These are phyloP conservation scores for Emergomyces africanus DNA, from an alignment of 2,329 filamentous ascomycete species.

Conservation along the genomic window DNA sequence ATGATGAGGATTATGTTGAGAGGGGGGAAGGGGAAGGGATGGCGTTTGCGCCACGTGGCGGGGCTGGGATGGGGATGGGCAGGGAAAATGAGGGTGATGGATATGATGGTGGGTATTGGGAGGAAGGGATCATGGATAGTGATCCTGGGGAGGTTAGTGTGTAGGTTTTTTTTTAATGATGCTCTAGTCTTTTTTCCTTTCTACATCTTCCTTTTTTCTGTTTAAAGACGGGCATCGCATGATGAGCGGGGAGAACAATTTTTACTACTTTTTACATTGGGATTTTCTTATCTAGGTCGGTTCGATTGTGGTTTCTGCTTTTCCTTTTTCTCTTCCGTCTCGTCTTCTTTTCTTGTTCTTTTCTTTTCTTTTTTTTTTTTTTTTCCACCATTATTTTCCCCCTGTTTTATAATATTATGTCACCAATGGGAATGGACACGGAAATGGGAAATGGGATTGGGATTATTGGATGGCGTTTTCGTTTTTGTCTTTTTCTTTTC, in stretches of 20 bases:
- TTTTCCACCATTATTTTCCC: neutral
- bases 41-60: slow-evolving; percentile 22
- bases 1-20: slow-evolving; percentile 32
- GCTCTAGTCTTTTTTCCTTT: neutral
- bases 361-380: neutral
- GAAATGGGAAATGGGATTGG: neutral
- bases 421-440: neutral
- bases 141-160: slow-evolving; percentile 34
- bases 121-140: slow-evolving; percentile 30
- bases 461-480: neutral
- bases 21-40: slow-evolving; percentile 31
- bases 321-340: neutral
- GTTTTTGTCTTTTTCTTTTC: neutral
- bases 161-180: slow-evolving; percentile 1
- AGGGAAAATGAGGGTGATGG: slow-evolving; percentile 6
- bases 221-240: neutral
- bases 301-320: too few species aligned
- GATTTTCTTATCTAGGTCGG: too few species aligned
- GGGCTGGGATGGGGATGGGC: slow-evolving; percentile 15
- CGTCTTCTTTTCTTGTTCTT: neutral
- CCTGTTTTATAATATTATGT: too few species aligned
- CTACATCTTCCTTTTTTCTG: neutral
- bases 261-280: too few species aligned
- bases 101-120: slow-evolving; percentile 23
- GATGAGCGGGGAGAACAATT: too few species aligned